Conservation (phyloP, 352 stramenopile genomes). For the Phytophthora multivora region DNA sequence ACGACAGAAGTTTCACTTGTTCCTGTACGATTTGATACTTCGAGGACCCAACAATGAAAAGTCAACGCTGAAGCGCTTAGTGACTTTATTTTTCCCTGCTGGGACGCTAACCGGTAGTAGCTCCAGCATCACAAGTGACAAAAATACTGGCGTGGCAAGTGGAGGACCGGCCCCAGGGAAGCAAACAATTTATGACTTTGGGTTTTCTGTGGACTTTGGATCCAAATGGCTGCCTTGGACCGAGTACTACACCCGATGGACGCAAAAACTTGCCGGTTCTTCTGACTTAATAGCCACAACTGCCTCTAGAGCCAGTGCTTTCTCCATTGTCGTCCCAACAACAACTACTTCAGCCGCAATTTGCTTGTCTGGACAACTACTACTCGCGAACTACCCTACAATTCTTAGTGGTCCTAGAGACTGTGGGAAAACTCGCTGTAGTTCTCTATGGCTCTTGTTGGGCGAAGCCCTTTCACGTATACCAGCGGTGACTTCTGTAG, state of each 20-base stretch:
- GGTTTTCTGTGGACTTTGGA: conserved; percentile 70
- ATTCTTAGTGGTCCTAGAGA: conserved; percentile 48
- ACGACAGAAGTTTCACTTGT: conserved; percentile 65
- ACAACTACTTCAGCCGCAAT: conserved; percentile 38
- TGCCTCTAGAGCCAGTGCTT: conserved; percentile 1
- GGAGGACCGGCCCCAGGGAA: conserved; percentile 7
- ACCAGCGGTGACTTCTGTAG: background rate
- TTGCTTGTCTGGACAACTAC: conserved; percentile 54
- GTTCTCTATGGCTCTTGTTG: conserved; percentile 30
- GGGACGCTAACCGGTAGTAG: conserved; percentile 11
- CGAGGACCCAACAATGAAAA: conserved; percentile 46
- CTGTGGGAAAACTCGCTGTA: conserved; percentile 58
- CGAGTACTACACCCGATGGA: conserved; percentile 66
- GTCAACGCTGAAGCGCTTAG: conserved; percentile 58
- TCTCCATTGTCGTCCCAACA: conserved; percentile 37
- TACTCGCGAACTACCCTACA: conserved; percentile 39
- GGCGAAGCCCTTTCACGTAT: conserved; percentile 21
- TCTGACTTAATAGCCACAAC: background rate
- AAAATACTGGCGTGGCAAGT: conserved; percentile 6
- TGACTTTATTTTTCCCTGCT: conserved; percentile 62
- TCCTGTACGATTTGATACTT: conserved; percentile 64
- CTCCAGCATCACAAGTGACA: conserved; percentile 15
- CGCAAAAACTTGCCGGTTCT: conserved; percentile 31
- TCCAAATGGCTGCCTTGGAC: conserved; percentile 77
- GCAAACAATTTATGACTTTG: conserved; percentile 69